A percentile compares a stretch with the other conserved stretches of the same genome.
These are phyloP conservation scores for Dendrobium huoshanense DNA, from an alignment of 106 monocot genomes.

Conservation along the genomic window DNA sequence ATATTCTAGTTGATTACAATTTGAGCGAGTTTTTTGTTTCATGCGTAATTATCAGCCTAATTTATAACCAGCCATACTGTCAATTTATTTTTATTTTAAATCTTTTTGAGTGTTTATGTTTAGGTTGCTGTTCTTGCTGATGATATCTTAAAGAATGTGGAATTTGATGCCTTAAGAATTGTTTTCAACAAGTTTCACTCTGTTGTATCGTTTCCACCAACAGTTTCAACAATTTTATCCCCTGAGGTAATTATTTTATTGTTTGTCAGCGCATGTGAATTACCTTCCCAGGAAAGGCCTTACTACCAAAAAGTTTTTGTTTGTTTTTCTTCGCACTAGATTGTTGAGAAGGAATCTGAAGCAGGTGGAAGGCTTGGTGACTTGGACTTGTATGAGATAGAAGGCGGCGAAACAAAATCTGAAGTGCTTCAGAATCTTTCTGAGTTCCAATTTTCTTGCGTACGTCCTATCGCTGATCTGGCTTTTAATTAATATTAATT, in stretches of 20 bases:
- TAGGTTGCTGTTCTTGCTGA: constrained; percentile 91
- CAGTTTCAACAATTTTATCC: constrained; percentile 75
- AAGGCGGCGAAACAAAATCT: constrained; percentile 91
- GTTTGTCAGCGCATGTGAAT: not conserved
- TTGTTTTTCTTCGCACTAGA: constrained; percentile 23
- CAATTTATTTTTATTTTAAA: not conserved
- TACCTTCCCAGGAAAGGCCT: not conserved
- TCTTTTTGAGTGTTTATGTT: constrained; percentile 3
- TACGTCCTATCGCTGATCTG: constrained; percentile 19
- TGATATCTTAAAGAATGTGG: constrained; percentile 89
- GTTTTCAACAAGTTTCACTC: constrained; percentile 87
- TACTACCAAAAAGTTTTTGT: not conserved
- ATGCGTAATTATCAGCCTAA: not conserved
- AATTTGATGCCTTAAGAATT: constrained; percentile 86
- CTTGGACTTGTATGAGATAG: constrained; percentile 84
- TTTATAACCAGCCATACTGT: not conserved
- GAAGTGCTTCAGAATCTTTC: constrained; percentile 95
- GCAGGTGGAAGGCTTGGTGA: constrained; percentile 81
- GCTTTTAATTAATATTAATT: not conserved
- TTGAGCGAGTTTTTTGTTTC: too few species aligned
- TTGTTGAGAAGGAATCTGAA: constrained; percentile 71
- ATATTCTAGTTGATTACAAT: too few species aligned
- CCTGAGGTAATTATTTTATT: constrained; percentile 59
- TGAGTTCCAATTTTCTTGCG: constrained; percentile 96
- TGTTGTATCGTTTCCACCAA: constrained; percentile 73